phyloP scores from a whole-genome alignment of 257 asterid species.

The Salvia hispanica region DNA sequence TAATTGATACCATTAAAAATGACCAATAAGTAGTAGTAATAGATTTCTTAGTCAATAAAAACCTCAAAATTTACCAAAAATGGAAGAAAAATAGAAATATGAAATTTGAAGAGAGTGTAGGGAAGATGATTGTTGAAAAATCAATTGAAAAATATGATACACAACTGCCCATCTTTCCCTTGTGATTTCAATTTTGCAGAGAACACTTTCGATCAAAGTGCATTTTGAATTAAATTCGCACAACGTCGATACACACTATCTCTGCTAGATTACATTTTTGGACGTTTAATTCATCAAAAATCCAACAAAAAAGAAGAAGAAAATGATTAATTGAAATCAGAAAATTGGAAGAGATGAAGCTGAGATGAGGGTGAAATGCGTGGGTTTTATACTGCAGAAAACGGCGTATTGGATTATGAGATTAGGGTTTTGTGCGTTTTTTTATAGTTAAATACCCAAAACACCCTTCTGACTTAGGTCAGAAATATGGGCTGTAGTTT shows the following conservation, averaged over 20 bases:
- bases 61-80: neutral
- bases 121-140: conserved; percentile 61
- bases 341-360: too few species aligned
- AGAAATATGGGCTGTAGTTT: neutral
- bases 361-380: neutral
- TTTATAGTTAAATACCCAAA: conserved; percentile 3
- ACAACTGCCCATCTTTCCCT: conserved; percentile 67
- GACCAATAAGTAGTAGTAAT: too few species aligned
- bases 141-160: conserved; percentile 42
- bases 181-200: conserved; percentile 41
- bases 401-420: neutral
- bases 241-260: conserved; percentile 58
- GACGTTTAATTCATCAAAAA: neutral
- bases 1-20: too few species aligned
- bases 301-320: neutral
- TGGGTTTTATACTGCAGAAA: conserved; percentile 14
- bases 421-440: too few species aligned
- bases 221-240: conserved; percentile 38
- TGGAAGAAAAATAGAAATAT: neutral
- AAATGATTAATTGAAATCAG: neutral
- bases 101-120: conserved; percentile 17
- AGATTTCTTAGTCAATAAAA: too few species aligned
- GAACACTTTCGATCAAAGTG: conserved; percentile 57
- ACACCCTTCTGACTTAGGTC: neutral
- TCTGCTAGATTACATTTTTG: conserved; percentile 29